A percentile compares a stretch with the other conserved stretches of the same genome.
phyloP scores from a whole-genome alignment of 2,329 filamentous ascomycete species.

The Nothophaeocryptopus gaeumannii region DNA sequence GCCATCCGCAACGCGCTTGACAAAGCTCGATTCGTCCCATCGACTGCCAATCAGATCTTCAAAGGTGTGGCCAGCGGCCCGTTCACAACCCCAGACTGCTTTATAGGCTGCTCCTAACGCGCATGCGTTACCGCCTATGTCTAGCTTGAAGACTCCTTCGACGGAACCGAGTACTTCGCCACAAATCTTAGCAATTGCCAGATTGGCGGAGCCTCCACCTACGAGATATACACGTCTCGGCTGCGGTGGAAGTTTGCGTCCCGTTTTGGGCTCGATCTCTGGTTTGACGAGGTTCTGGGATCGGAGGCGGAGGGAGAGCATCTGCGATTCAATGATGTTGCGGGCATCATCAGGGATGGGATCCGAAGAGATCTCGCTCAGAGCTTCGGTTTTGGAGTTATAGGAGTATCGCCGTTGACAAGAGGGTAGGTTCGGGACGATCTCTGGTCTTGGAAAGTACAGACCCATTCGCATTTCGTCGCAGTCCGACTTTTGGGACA shows the following conservation, averaged over 20 bases:
- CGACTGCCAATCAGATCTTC: slow-evolving; percentile 79
- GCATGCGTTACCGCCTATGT: slow-evolving; percentile 93
- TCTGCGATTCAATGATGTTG: slow-evolving; percentile 89
- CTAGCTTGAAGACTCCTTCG: slow-evolving; percentile 89
- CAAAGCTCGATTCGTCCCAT: slow-evolving; percentile 82
- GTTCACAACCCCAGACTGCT: slow-evolving; percentile 85
- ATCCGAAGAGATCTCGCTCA: slow-evolving; percentile 41
- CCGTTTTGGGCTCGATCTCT: slow-evolving; percentile 42
- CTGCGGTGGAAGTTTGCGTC: slow-evolving; percentile 66
- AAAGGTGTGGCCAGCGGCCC: slow-evolving; percentile 61
- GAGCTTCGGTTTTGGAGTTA: slow-evolving; percentile 45
- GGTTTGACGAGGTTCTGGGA: slow-evolving; percentile 68
- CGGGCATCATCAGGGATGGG: slow-evolving; percentile 68
- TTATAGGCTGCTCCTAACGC: slow-evolving; percentile 93
- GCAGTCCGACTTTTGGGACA: slow-evolving; percentile 57
- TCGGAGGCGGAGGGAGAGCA: slow-evolving; percentile 84
- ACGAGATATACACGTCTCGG: slow-evolving; percentile 90
- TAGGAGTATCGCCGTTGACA: slow-evolving; percentile 84
- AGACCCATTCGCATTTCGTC: slow-evolving; percentile 75
- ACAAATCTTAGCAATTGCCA: slow-evolving; percentile 78
- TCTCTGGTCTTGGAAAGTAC: slow-evolving; percentile 94
- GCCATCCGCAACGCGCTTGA: slow-evolving; percentile 77
- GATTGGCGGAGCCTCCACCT: slow-evolving; percentile 85
- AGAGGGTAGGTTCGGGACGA: slow-evolving; percentile 83
- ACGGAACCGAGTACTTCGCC: slow-evolving; percentile 84